Base-by-base conservation (phyloP, 177 flowering plant genomes). In the Vitis hybrid region DNA sequence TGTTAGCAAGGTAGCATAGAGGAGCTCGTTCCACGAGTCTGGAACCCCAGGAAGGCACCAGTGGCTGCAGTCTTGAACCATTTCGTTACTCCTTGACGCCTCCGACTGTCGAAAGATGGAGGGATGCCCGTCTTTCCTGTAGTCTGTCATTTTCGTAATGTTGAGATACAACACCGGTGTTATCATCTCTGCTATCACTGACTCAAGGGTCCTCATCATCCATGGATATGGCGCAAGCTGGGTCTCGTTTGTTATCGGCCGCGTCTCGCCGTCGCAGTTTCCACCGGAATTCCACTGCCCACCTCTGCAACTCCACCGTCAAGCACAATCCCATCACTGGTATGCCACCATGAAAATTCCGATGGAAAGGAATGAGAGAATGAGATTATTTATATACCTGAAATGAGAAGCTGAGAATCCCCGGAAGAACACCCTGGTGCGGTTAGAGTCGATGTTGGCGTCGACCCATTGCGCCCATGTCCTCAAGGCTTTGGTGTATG, bases 21-120 rank as follows among this genome's bases (percentile, higher is more conserved):
- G 76, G n/a, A 88, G 78, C 73, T 87, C 82, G 62, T 88, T 88
- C 92, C 92, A 87, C 2, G 84, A 64, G 71, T 89, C 93, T 2
- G 93, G 91, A n/a, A 87, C 85, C 1, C 93, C 89, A 6, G 93
- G 88, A n/a, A 89, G 85, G 69, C 90, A 87, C 90, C 92, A 88
- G 61, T 90, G 92, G 81, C 92, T 90, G 74, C 95, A 90, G 48
- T 88, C 95, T 55, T 88, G 90, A 7, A 61, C 3, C 67, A 61
- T 74, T 21, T 57, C 66, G 3, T 78, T 54, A 27, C 4, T 57
- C 64, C 77, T 66, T 11, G 65, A 59, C 3, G 35, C 60, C 20
- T 68, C 78, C 1, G 73, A 67, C 48, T 41, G 48, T 71, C 82
- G 56, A 75, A 61, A 87, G 10, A 81, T 71, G 0, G 88, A 84